Conservation (phyloP, 441 rosid species). For the Gossypium trilobum region DNA sequence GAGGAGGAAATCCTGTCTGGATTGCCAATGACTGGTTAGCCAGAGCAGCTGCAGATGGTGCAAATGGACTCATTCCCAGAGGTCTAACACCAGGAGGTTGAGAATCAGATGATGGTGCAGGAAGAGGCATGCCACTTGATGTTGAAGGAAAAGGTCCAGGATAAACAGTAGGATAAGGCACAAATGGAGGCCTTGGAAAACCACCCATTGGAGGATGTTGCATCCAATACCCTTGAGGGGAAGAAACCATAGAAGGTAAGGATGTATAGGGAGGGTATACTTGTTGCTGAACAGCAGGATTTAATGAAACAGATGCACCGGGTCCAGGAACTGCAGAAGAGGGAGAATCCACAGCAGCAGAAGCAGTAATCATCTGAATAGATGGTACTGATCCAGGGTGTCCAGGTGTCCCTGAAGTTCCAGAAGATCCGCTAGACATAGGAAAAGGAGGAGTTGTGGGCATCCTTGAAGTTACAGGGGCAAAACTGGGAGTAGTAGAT, state of each 20-base stretch:
- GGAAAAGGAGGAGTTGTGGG: conserved; percentile 32
- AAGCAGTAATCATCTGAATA: conserved; percentile 28
- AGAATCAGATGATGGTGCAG: conserved; percentile 44
- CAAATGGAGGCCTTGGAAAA: conserved; percentile 48
- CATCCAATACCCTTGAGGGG: conserved; percentile 67
- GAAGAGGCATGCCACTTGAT: conserved; percentile 34
- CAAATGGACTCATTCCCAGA: conserved; percentile 35
- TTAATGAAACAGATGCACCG: conserved; percentile 33
- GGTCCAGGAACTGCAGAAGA: conserved; percentile 39
- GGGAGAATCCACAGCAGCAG: conserved; percentile 35
- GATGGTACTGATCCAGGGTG: conserved; percentile 37
- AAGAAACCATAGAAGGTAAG: conserved; percentile 47
- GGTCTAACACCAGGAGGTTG: conserved; percentile 58
- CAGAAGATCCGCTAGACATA: conserved; percentile 32
- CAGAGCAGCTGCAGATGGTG: conserved; percentile 28
- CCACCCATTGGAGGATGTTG: conserved; percentile 69
- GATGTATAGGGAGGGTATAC: conserved; percentile 51
- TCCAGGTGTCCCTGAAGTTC: conserved; percentile 29
- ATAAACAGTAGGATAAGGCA: conserved; percentile 49
- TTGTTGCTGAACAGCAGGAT: conserved; percentile 49
- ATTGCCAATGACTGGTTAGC: conserved; percentile 34
- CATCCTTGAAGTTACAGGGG: conserved; percentile 30
- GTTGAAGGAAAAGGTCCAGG: conserved; percentile 54
- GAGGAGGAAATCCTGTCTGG: conserved; percentile 46
- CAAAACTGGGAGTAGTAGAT: conserved; percentile 28